These are phyloP conservation scores for Nitzschia palea DNA, from an alignment of 108 stramenopile species.

Conservation along the genomic window DNA sequence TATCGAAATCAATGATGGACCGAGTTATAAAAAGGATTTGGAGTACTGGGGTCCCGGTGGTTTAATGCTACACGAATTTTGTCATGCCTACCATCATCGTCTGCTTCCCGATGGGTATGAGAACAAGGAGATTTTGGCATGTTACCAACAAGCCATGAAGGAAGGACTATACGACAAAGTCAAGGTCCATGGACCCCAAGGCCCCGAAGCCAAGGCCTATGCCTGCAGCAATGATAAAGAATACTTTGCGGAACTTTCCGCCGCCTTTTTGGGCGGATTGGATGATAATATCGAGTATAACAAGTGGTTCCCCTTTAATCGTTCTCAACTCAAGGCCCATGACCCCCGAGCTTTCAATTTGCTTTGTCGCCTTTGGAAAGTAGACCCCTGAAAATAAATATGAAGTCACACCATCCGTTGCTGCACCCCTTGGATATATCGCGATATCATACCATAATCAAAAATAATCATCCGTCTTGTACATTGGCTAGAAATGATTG, in stretches of 20 bases:
- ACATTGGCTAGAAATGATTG: slow-evolving; percentile 20
- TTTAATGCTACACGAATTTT: slow-evolving; percentile 76
- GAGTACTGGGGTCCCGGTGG: slow-evolving; percentile 83
- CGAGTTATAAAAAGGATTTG: slow-evolving; percentile 58
- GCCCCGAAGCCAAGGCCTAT: slow-evolving; percentile 66
- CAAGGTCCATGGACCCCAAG: slow-evolving; percentile 57
- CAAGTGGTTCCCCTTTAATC: slow-evolving; percentile 91
- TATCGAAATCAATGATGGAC: slow-evolving; percentile 67
- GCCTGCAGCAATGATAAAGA: slow-evolving; percentile 86
- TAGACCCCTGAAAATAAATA: slow-evolving; percentile 27
- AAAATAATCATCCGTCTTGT: too few relatives aligned
- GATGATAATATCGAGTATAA: slow-evolving; percentile 66
- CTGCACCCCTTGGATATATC: too few relatives aligned
- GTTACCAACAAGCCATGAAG: slow-evolving; percentile 77
- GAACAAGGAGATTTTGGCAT: slow-evolving; percentile 63
- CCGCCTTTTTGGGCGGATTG: slow-evolving; percentile 80
- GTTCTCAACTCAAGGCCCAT: slow-evolving; percentile 65
- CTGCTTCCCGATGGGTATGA: slow-evolving; percentile 68
- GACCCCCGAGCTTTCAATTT: slow-evolving; percentile 85
- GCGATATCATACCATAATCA: too few relatives aligned
- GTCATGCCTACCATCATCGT: slow-evolving; percentile 84
- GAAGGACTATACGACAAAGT: slow-evolving; percentile 84
- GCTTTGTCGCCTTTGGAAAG: slow-evolving; percentile 69
- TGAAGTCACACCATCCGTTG: too few relatives aligned
- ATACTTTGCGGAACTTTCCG: slow-evolving; percentile 90